These are phyloP conservation scores for Acacia melanoxylon DNA, from an alignment of 306 rosid species.

Conservation along the genomic window DNA sequence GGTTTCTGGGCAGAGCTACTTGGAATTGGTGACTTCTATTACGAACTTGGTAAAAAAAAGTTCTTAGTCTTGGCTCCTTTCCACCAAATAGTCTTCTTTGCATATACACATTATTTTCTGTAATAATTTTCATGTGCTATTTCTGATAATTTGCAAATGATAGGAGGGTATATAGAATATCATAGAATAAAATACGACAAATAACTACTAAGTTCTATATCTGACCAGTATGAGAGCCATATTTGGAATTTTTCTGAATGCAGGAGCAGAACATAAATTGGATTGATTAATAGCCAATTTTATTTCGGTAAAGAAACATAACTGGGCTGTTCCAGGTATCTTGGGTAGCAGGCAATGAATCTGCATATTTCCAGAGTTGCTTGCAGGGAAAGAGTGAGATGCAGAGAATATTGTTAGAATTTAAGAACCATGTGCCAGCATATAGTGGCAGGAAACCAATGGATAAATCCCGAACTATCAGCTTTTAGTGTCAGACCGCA, in stretches of 20 bases:
- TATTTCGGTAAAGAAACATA: constrained; percentile 4
- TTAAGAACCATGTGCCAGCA: not conserved
- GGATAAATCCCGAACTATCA: not conserved
- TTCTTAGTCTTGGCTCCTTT: constrained; percentile 26
- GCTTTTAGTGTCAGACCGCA: not conserved
- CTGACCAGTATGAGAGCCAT: constrained; percentile 7
- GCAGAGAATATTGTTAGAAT: not conserved
- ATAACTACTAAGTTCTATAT: constrained; percentile 1
- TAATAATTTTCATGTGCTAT: constrained; percentile 11
- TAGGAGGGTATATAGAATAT: not conserved
- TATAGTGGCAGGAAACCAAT: not conserved
- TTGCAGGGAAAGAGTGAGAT: not conserved
- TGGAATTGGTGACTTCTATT: constrained; percentile 95
- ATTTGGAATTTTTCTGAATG: constrained; percentile 5
- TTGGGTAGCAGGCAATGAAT: not conserved
- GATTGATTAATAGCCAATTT: not conserved
- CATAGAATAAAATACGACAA: constrained; percentile 5
- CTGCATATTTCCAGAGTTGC: not conserved
- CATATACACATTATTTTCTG: not conserved
- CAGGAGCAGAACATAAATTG: not conserved
- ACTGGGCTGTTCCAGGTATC: not conserved
- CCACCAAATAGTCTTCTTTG: constrained; percentile 19
- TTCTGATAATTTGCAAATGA: not conserved
- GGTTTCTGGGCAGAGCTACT: constrained; percentile 99
- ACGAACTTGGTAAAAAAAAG: constrained; percentile 71